A percentile compares a stretch with the other conserved stretches of the same genome.
Conservation (phyloP, 2,329 filamentous ascomycete genomes). For the Fusarium cicatricum region DNA sequence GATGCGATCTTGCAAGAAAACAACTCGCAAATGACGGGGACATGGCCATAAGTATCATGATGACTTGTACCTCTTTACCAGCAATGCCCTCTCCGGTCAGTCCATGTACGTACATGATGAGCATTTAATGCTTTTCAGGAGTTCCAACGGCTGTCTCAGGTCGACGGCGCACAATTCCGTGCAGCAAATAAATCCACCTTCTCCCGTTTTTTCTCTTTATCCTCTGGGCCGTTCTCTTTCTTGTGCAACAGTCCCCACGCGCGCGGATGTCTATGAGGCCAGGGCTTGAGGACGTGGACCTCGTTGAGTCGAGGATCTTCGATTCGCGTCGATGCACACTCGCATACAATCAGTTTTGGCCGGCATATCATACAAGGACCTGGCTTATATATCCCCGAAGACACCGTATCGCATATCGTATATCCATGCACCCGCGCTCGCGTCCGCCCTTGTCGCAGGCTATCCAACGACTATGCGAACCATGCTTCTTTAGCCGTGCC, state of each 20-base stretch:
- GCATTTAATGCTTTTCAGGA: slow-evolving; percentile 34
- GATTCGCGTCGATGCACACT: slow-evolving; percentile 20
- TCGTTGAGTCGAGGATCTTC: slow-evolving; percentile 12
- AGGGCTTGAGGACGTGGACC: slow-evolving; percentile 18
- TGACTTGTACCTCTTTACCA: slow-evolving; percentile 15
- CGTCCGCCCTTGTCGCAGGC: no score
- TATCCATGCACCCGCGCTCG: slow-evolving; percentile 14
- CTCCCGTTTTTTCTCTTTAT: slow-evolving; percentile 16
- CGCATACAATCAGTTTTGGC: slow-evolving; percentile 7
- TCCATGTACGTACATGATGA: slow-evolving; percentile 39
- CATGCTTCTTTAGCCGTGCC: slow-evolving; percentile 12
- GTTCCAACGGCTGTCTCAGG: slow-evolving; percentile 37
- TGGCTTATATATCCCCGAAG: slow-evolving; percentile 21
- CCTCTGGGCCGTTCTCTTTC: slow-evolving; percentile 16
- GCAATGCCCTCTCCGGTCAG: slow-evolving; percentile 21
- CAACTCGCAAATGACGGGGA: slow-evolving; percentile 8
- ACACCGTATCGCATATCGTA: slow-evolving; percentile 6
- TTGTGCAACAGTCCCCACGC: slow-evolving; percentile 36
- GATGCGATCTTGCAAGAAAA: slow-evolving; percentile 7
- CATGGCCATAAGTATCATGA: slow-evolving; percentile 25
- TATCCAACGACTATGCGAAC: not conserved
- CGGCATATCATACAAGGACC: slow-evolving; percentile 25
- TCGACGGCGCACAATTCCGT: slow-evolving; percentile 35
- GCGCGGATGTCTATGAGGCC: slow-evolving; percentile 22
- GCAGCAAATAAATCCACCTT: slow-evolving; percentile 26